Conservation (phyloP, 78 protist genomes). For the Diacronema lutheri region DNA sequence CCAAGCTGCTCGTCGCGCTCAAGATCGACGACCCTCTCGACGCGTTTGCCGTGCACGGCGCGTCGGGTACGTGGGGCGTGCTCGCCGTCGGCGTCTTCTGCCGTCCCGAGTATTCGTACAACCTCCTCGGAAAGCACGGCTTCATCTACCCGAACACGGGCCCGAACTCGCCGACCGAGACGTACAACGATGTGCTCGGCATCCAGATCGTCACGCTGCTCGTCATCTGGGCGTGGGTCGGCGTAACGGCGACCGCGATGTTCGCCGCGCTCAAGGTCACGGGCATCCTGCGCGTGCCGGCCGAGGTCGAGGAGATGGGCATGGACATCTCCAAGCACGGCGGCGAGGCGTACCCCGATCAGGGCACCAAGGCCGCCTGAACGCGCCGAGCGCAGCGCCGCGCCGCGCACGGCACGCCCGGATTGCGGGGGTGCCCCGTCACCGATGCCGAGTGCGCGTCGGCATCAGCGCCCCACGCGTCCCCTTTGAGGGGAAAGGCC, state of each 20-base stretch:
- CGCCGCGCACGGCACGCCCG: too few relatives aligned
- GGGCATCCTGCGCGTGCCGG: neutral
- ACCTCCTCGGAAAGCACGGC: too few relatives aligned
- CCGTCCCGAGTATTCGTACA: too few relatives aligned
- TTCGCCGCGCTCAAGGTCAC: neutral
- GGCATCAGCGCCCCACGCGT: too few relatives aligned
- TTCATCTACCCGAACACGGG: too few relatives aligned
- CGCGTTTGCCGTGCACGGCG: constrained; percentile 57
- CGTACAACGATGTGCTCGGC: too few relatives aligned
- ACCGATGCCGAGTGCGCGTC: too few relatives aligned
- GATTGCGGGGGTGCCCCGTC: too few relatives aligned
- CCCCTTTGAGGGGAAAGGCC: too few relatives aligned
- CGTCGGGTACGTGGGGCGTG: constrained; percentile 42
- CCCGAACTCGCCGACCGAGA: too few relatives aligned
- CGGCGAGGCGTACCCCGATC: neutral
- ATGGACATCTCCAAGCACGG: neutral
- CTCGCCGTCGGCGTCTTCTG: constrained; percentile 9
- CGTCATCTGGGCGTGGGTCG: neutral
- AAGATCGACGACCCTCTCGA: constrained; percentile 29
- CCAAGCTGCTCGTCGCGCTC: neutral
- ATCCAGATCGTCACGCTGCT: neutral
- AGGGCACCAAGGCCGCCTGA: too few relatives aligned
- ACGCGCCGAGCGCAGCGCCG: too few relatives aligned
- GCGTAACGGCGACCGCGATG: neutral
- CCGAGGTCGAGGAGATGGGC: neutral